Base-by-base conservation (phyloP, 2,329 filamentous ascomycete genomes). In the Epichloe brachyelytri region DNA sequence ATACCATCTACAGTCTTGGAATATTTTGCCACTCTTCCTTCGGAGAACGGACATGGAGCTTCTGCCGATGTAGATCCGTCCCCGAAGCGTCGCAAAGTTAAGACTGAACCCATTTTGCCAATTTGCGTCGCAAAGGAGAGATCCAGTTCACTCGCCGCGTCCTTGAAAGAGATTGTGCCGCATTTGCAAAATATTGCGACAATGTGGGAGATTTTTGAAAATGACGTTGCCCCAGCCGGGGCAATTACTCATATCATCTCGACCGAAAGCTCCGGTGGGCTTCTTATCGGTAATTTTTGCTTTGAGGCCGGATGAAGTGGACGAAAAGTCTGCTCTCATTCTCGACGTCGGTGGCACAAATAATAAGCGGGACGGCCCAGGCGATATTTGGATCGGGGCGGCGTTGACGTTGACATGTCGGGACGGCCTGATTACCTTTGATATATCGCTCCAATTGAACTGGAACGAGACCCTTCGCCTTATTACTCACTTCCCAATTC, bases 381-480 rank as follows among this genome's bases (percentile, higher is more conserved):
- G 67, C n/a, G 58, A 57, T 6, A 55, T 75, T 1, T 72, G 69
- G 68, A 59, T 59, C 8, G 56, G 53, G 5, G 56, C 67, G 4
- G 57, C 64, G 34, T 50, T 71, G 19, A 49, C 50, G 4, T 51
- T 73, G 14, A 56, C 66, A 8, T 58, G 59, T 48, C 56, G 53
- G 5, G 56, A 56, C 6, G 57, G 54, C 2, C 52, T 54, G 45
- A 59, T 66, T 3, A 55, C 54, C 3, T 34, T 74, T 22, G 57
- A 55, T 12, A 56, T 74, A 37, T 55, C 53, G 3, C 58, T 72
- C 30, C 56, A 63, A 20, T 58, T 75, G 15, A 65, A 68, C 34
- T 76, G 73, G 72, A 73, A 73, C 52, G 60, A 66, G 30, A 68
- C 70, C 0, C 57, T 3, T 63, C 65, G 5, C 61, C 64, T 3